Evolutionary conservation across 305 asterid genomes (phyloP).

Genomic region (Fraxinus velutina): DNA sequence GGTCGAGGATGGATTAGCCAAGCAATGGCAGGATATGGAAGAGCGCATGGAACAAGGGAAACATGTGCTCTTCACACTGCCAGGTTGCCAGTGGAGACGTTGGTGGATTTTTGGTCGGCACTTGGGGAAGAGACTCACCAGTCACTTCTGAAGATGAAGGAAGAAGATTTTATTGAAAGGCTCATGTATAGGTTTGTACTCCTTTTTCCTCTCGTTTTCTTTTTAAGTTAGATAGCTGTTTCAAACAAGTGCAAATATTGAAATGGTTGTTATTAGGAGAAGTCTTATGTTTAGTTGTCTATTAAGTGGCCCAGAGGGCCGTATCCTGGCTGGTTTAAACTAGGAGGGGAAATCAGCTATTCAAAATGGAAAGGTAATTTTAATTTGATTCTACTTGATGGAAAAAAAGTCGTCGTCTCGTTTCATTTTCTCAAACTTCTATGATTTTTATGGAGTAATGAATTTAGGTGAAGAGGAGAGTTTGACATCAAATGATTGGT

Average conservation of each 20-base stretch:
- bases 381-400: neutral
- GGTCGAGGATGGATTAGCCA: constrained; percentile 99
- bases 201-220: neutral
- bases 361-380: neutral
- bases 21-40: constrained; percentile 74
- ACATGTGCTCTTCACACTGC: constrained; percentile 99
- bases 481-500: neutral
- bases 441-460: neutral
- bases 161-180: constrained; percentile 91
- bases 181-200: constrained; percentile 79
- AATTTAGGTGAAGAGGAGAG: neutral
- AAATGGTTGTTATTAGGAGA: neutral
- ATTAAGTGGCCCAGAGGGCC: neutral
- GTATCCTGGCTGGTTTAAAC: neutral
- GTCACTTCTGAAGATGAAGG: constrained; percentile 92
- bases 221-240: neutral
- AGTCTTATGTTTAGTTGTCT: neutral
- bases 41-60: constrained; percentile 92
- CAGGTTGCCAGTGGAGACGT: constrained; percentile 83
- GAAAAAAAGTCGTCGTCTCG: neutral
- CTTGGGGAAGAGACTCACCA: constrained; percentile 90
- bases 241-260: neutral
- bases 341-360: neutral
- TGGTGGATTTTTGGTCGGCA: constrained; percentile 98
- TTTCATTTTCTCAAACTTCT: neutral